A percentile compares a stretch with the other conserved stretches of the same genome.
Evolutionary conservation across 495 filamentous ascomycete species (phyloP).

Genomic region (Aspergillus avenaceus): DNA sequence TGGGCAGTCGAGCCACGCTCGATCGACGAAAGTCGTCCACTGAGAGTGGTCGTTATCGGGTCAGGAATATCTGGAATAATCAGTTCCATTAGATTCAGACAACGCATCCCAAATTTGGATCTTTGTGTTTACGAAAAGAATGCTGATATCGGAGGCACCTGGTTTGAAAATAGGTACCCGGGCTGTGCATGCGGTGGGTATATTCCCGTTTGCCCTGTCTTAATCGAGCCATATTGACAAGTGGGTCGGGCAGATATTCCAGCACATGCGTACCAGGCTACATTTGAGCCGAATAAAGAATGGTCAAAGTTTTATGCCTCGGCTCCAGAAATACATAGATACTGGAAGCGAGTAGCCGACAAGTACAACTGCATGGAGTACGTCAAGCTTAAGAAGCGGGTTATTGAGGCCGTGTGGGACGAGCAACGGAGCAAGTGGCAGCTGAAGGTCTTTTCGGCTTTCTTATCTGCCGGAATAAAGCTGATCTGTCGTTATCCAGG

Average conservation of each 20-base stretch:
- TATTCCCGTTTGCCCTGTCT: neutral
- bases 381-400: constrained; percentile 36
- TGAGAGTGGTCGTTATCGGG: constrained; percentile 61
- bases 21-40: constrained; percentile 52
- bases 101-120: constrained; percentile 54
- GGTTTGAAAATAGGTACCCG: constrained; percentile 69
- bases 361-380: constrained; percentile 41
- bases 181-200: constrained; percentile 54
- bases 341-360: constrained; percentile 43
- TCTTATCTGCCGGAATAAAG: neutral
- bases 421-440: constrained; percentile 42
- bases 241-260: constrained; percentile 28
- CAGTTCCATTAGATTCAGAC: constrained; percentile 55
- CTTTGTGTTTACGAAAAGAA: constrained; percentile 79
- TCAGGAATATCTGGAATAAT: constrained; percentile 63
- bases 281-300: constrained; percentile 51
- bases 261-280: constrained; percentile 46
- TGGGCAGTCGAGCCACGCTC: constrained; percentile 40
- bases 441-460: constrained; percentile 28
- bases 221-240: neutral
- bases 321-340: constrained; percentile 54
- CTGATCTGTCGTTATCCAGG: constrained; percentile 4
- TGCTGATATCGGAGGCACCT: constrained; percentile 64
- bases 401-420: constrained; percentile 36
- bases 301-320: constrained; percentile 58